Evolutionary conservation across 352 stramenopile genomes (phyloP).

Genomic region (Pythium dissimile): DNA sequence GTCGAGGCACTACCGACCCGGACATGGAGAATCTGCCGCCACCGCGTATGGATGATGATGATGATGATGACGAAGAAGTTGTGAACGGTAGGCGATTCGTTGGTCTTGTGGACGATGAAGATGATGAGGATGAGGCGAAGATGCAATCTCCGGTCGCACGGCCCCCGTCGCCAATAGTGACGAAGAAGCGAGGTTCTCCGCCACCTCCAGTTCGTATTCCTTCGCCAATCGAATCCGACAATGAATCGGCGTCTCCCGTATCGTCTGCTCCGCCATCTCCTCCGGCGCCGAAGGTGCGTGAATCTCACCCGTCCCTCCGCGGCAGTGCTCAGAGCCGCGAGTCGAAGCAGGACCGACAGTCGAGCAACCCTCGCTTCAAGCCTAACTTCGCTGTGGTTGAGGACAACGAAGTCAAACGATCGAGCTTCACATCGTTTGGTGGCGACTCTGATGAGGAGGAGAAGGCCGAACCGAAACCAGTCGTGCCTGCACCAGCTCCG

Average conservation of each 20-base stretch:
- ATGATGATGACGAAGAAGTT: conserved; percentile 13
- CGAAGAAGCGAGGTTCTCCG: conserved; percentile 11
- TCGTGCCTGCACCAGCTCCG: conserved; percentile 34
- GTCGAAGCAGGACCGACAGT: conserved; percentile 20
- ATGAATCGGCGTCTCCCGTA: conserved; percentile 14
- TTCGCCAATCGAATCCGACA: conserved; percentile 15
- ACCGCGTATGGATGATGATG: conserved; percentile 9
- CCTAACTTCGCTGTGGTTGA: conserved; percentile 78
- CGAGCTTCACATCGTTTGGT: conserved; percentile 86
- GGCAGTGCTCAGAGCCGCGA: conserved; percentile 1
- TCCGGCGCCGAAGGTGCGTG: conserved; percentile 21
- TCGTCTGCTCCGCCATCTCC: conserved; percentile 20
- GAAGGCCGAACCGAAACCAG: conserved; percentile 61
- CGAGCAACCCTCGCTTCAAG: conserved; percentile 25
- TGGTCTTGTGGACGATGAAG: conserved; percentile 18
- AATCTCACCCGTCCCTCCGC: conserved; percentile 11
- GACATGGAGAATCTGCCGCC: not conserved
- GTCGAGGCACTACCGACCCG: conserved; percentile 15
- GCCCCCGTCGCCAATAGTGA: conserved; percentile 4
- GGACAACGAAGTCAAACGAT: conserved; percentile 44
- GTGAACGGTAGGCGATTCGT: conserved; percentile 12
- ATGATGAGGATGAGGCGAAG: conserved; percentile 16
- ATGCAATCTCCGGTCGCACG: not conserved
- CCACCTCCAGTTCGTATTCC: conserved; percentile 11
- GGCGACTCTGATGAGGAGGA: conserved; percentile 77